Conservation (phyloP, 2,329 filamentous ascomycete genomes). For the Pleomassaria siparia region DNA sequence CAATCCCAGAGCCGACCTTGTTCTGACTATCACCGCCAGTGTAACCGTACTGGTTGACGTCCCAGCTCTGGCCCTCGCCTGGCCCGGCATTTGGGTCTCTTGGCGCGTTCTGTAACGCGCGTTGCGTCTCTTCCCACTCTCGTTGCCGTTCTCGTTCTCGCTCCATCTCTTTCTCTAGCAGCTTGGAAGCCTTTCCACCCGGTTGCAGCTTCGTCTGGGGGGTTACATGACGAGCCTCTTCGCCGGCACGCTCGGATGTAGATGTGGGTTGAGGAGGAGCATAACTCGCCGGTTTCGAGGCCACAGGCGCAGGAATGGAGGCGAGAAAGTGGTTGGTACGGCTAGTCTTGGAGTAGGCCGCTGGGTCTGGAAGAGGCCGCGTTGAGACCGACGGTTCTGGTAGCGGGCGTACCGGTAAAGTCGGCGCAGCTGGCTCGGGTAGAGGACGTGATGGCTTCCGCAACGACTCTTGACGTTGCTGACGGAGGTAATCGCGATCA, state of each 20-base stretch:
- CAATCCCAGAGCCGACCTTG: slow-evolving; percentile 60
- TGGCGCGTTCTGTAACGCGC: slow-evolving; percentile 60
- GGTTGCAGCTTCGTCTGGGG: slow-evolving; percentile 64
- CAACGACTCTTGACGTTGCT: slow-evolving; percentile 54
- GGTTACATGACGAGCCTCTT: slow-evolving; percentile 62
- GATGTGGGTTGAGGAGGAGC: slow-evolving; percentile 56
- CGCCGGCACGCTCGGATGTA: slow-evolving; percentile 63
- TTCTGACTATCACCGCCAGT: slow-evolving; percentile 77
- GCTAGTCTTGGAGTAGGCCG: slow-evolving; percentile 32
- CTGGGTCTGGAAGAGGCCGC: slow-evolving; percentile 16
- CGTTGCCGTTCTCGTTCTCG: slow-evolving; percentile 73
- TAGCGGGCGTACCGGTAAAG: slow-evolving; percentile 53
- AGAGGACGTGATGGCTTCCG: slow-evolving; percentile 39
- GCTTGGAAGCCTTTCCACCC: slow-evolving; percentile 64
- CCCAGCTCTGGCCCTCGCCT: slow-evolving; percentile 71
- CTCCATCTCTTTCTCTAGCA: slow-evolving; percentile 80
- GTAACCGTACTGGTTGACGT: slow-evolving; percentile 75
- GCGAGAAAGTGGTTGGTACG: slow-evolving; percentile 62
- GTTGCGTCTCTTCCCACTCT: slow-evolving; percentile 78
- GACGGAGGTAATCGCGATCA: slow-evolving; percentile 65
- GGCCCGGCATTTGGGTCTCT: slow-evolving; percentile 61
- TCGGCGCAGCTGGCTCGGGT: slow-evolving; percentile 31
- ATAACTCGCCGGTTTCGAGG: slow-evolving; percentile 44
- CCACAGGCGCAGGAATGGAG: slow-evolving; percentile 55
- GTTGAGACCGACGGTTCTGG: slow-evolving; percentile 33